A percentile compares a stretch with the other conserved stretches of the same genome.
Evolutionary conservation across 2,329 filamentous ascomycete genomes (phyloP).

Genomic region (Aspergillus pseudotamarii): DNA sequence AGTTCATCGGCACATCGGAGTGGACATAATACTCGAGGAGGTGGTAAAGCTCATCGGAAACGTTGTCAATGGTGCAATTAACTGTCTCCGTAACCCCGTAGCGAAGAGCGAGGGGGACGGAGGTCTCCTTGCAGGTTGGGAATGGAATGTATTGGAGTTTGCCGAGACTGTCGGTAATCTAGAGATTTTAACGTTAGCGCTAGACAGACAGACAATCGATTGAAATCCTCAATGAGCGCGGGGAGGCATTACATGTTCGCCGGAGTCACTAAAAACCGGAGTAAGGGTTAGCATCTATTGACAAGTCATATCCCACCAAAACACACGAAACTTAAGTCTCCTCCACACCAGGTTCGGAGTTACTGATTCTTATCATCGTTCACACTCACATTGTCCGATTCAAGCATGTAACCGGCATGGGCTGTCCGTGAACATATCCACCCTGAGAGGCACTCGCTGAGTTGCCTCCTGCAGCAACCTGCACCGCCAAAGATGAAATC

Average conservation of each 20-base stretch:
- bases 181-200: not conserved
- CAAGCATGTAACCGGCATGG: constrained; percentile 72
- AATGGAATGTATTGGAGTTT: constrained; percentile 93
- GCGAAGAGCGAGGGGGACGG: constrained; percentile 75
- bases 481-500: constrained; percentile 22
- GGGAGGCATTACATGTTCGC: constrained; percentile 31
- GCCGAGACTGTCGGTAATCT: constrained; percentile 75
- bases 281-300: not conserved
- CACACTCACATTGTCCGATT: constrained; percentile 69
- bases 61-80: constrained; percentile 54
- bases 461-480: constrained; percentile 27
- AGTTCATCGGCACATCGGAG: constrained; percentile 89
- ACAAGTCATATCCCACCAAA: not conserved
- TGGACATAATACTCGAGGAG: constrained; percentile 87
- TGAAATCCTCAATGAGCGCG: not conserved
- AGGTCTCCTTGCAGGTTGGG: constrained; percentile 85
- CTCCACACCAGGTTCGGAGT: not conserved
- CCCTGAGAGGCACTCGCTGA: constrained; percentile 22
- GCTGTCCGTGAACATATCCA: constrained; percentile 57
- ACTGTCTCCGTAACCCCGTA: constrained; percentile 74
- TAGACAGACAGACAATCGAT: not conserved
- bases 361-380: not conserved
- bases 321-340: not conserved
- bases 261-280: constrained; percentile 28
- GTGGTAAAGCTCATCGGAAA: constrained; percentile 59